Evolutionary conservation across 176 grass and related monocot species (phyloP).

Genomic region (Luzula sylvatica): DNA sequence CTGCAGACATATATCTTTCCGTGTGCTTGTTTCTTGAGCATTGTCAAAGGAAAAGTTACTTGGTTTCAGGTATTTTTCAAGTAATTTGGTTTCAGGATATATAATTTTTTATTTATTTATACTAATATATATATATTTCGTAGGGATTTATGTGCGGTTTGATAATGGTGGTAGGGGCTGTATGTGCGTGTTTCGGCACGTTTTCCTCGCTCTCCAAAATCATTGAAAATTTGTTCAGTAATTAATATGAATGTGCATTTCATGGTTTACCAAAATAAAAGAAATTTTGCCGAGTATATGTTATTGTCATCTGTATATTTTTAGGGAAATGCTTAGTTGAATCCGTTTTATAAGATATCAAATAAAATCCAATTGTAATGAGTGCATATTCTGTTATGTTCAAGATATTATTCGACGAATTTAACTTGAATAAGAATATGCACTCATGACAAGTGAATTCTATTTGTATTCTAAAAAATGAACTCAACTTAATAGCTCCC

Average conservation of each 20-base stretch:
- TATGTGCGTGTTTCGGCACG: slow-evolving; percentile 8
- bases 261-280: neutral
- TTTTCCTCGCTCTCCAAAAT: slow-evolving; percentile 16
- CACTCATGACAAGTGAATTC: too few species aligned
- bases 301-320: slow-evolving; percentile 11
- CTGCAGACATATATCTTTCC: slow-evolving; percentile 72
- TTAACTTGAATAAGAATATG: too few species aligned
- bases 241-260: neutral
- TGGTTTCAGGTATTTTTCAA: slow-evolving; percentile 49
- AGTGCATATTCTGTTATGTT: too few species aligned
- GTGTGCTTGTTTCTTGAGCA: slow-evolving; percentile 74
- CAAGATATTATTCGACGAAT: too few species aligned
- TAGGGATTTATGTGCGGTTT: neutral
- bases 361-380: too few species aligned
- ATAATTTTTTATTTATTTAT: too few species aligned
- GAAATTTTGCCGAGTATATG: slow-evolving; percentile 9
- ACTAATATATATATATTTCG: neutral
- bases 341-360: too few species aligned
- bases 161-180: slow-evolving; percentile 4
- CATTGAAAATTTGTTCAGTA: slow-evolving; percentile 3
- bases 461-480: too few species aligned
- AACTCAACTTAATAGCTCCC: too few species aligned
- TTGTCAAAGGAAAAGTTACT: slow-evolving; percentile 49
- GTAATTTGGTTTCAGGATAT: neutral
- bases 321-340: too few species aligned